Percentiles rank a stretch among this genome's conserved stretches.
Conservation (phyloP, 257 asterid species). For the Solanum boliviense region DNA sequence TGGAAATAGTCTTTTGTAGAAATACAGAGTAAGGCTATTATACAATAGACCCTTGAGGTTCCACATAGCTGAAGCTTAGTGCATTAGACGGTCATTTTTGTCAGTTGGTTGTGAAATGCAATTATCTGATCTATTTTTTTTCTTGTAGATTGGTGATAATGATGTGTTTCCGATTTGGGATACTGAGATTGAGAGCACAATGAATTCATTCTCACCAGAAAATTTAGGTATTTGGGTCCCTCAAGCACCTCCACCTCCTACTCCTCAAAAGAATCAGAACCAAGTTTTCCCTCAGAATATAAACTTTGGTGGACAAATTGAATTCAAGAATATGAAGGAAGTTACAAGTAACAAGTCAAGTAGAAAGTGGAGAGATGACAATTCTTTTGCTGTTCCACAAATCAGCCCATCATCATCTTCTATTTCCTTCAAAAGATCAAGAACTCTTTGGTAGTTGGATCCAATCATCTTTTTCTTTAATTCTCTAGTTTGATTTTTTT, state of each 20-base stretch:
- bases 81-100: rapidly evolving
- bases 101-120: background rate
- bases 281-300: constrained; percentile 21
- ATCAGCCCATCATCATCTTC: constrained; percentile 32
- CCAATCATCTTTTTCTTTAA: background rate
- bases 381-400: constrained; percentile 72
- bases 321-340: constrained; percentile 26
- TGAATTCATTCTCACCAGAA: constrained; percentile 21
- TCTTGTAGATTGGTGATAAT: constrained; percentile 33
- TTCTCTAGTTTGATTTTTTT: background rate
- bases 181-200: constrained; percentile 16
- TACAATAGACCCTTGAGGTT: too few species aligned
- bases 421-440: constrained; percentile 33
- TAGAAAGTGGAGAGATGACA: constrained; percentile 45
- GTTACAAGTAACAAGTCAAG: constrained; percentile 17
- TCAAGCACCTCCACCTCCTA: constrained; percentile 21
- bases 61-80: too few species aligned
- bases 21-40: background rate
- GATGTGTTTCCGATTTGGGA: constrained; percentile 51
- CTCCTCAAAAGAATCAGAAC: constrained; percentile 14
- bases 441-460: constrained; percentile 26
- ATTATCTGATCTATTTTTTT: background rate
- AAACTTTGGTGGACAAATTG: constrained; percentile 30
- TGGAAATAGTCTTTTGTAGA: rapidly evolving
- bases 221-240: constrained; percentile 63